These are phyloP conservation scores for Hymenoscyphus repandus DNA, from an alignment of 2,329 filamentous ascomycete species.

Conservation along the genomic window DNA sequence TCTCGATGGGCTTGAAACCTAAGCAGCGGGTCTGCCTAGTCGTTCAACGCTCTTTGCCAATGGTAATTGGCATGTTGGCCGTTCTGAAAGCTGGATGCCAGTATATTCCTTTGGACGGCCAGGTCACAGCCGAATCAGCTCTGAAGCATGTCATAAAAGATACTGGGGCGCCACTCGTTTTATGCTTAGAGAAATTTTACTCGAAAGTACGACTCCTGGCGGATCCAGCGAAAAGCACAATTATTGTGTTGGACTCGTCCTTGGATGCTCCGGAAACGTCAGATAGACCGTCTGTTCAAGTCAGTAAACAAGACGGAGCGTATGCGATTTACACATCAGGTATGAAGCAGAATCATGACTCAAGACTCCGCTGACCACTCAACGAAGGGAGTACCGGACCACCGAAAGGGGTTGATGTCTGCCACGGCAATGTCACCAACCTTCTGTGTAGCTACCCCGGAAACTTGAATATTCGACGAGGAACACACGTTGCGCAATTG, in stretches of 20 bases:
- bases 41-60: conserved; percentile 49
- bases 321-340: conserved; percentile 25
- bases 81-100: conserved; percentile 52
- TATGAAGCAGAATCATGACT: conserved; percentile 34
- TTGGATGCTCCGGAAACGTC: not conserved
- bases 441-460: conserved; percentile 46
- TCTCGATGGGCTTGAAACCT: conserved; percentile 36
- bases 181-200: conserved; percentile 40
- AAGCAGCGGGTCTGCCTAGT: conserved; percentile 48
- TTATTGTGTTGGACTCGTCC: conserved; percentile 14
- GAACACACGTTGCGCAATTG: conserved; percentile 49
- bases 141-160: conserved; percentile 46
- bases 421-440: conserved; percentile 50
- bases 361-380: not conserved
- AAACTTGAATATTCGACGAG: conserved; percentile 44
- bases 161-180: conserved; percentile 38
- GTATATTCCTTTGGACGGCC: conserved; percentile 55
- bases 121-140: conserved; percentile 43
- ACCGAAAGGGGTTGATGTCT: conserved; percentile 74
- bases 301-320: conserved; percentile 13
- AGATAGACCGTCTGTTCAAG: conserved; percentile 9
- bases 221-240: conserved; percentile 1
- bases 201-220: conserved; percentile 20
- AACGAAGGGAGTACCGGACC: conserved; percentile 57
- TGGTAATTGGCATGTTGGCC: conserved; percentile 52